Base-by-base conservation (phyloP, 805 yeast species). In the Metschnikowia continentalis region DNA sequence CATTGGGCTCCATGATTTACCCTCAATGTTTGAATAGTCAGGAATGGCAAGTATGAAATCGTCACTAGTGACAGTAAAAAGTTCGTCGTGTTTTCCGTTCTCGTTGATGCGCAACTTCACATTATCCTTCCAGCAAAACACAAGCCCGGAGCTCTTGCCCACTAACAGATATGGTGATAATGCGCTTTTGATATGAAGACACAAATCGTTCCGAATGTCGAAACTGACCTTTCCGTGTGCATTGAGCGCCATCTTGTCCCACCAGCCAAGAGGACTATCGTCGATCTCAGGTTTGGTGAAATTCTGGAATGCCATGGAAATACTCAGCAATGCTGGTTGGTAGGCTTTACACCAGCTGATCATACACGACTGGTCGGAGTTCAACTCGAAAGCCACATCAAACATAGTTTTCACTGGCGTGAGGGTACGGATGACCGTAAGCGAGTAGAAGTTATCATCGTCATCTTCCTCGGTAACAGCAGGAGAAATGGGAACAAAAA, bases 291-390 rank as follows among this genome's bases (percentile, higher is more conserved):
- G 78, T 48, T 74, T 74, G n/a, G 77, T 72, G 50, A 74, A 73
- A 46, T 74, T 74, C 45, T 72, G 76, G 42, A 74, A 66, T 0
- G 77, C 74, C 42, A 63, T 49, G 51, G 63, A 59, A 1, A 82
- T 78, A 23, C 84, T 76, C 61, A 76, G 77, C 35, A 82, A 67
- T 3, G 83, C 85, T 0, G 88, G 82, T 54, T 76, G 85, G 42
- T 82, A 69, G 0, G 88, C 74, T 51, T 82, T 80, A 45, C 87
- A 79, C 88, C 88, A 84, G 14, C 83, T 76, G 3, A 84, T 67
- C 42, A 75, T 67, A 15, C 85, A 77, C 2, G 84, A 76, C 17
- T 71, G 61, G 1, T 66, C 62, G 0, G 86, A 76, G 23, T 64
- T 64, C 11, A 83, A 74, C 6, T 66, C 55, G 22, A 82, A 75